These are phyloP conservation scores for Zalaria sp. DNA, from an alignment of 2,329 filamentous ascomycete genomes.

Conservation along the genomic window DNA sequence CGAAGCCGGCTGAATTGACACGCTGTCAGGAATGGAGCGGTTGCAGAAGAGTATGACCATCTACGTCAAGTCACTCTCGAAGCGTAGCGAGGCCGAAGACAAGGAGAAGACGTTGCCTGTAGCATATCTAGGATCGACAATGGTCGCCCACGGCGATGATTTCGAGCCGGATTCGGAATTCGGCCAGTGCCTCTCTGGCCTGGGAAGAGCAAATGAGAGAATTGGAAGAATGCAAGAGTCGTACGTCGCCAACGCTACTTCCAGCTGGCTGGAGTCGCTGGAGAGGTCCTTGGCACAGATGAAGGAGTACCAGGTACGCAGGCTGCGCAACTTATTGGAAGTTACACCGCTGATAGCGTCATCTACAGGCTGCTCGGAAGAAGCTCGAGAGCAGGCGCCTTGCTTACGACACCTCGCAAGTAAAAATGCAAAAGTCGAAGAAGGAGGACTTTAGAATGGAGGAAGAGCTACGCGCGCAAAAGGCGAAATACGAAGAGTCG, in stretches of 20 bases:
- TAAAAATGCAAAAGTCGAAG: constrained; percentile 86
- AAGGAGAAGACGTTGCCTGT: constrained; percentile 76
- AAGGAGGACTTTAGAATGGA: constrained; percentile 87
- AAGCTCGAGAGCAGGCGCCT: constrained; percentile 84
- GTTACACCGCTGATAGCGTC: background rate
- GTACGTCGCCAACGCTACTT: constrained; percentile 64
- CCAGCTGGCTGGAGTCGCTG: constrained; percentile 80
- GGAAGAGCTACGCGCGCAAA: constrained; percentile 79
- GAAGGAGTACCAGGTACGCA: constrained; percentile 84
- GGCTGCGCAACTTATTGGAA: background rate
- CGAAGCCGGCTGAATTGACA: background rate
- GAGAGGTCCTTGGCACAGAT: constrained; percentile 84
- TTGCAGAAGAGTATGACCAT: constrained; percentile 73
- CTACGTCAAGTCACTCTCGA: constrained; percentile 80
- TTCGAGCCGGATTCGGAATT: constrained; percentile 86
- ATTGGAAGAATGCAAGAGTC: constrained; percentile 74
- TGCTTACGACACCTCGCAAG: constrained; percentile 78
- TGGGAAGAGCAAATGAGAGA: constrained; percentile 79
- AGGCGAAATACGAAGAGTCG: constrained; percentile 92
- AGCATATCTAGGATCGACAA: constrained; percentile 65
- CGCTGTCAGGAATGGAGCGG: constrained; percentile 65
- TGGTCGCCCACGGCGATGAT: constrained; percentile 83
- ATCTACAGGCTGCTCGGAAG: constrained; percentile 58
- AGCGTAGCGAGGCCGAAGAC: constrained; percentile 72
- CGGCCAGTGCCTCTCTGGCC: constrained; percentile 67